These are phyloP conservation scores for Paraurostyla sp. DNA, from an alignment of 73 alveolate species.

Conservation along the genomic window DNA sequence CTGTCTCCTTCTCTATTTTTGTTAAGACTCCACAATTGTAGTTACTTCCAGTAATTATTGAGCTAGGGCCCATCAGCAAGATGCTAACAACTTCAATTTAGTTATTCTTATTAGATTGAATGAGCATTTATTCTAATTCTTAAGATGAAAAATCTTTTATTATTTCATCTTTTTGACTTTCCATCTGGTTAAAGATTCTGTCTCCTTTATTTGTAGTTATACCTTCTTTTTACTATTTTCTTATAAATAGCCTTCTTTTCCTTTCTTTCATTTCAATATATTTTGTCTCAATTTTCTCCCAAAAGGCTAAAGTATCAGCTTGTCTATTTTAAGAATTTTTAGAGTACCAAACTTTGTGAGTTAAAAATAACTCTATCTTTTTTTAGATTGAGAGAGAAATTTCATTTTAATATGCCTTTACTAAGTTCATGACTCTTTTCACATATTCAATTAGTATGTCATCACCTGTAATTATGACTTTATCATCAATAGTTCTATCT, in stretches of 20 bases:
- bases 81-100: constrained; percentile 44
- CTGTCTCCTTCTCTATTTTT: constrained; percentile 32
- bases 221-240: constrained; percentile 44
- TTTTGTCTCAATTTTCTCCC: constrained; percentile 61
- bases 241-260: constrained; percentile 50
- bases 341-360: constrained; percentile 68
- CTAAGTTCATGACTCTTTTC: constrained; percentile 42
- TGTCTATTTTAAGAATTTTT: background rate
- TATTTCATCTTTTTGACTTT: constrained; percentile 64
- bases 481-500: constrained; percentile 5
- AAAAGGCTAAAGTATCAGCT: background rate
- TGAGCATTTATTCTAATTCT: constrained; percentile 70
- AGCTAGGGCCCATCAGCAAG: background rate
- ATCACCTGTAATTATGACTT: constrained; percentile 75
- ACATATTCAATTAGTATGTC: constrained; percentile 75
- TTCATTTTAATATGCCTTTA: background rate
- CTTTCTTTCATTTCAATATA: constrained; percentile 70
- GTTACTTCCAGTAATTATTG: background rate
- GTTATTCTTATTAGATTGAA: constrained; percentile 46
- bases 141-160: constrained; percentile 58
- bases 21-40: constrained; percentile 23
- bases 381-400: background rate
- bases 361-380: constrained; percentile 35
- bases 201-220: constrained; percentile 61
- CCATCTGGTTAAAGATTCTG: constrained; percentile 45